A percentile compares a stretch with the other conserved stretches of the same genome.
phyloP scores from a whole-genome alignment of 1,284 basidiomycete genomes.

The Pseudozyma pruni region DNA sequence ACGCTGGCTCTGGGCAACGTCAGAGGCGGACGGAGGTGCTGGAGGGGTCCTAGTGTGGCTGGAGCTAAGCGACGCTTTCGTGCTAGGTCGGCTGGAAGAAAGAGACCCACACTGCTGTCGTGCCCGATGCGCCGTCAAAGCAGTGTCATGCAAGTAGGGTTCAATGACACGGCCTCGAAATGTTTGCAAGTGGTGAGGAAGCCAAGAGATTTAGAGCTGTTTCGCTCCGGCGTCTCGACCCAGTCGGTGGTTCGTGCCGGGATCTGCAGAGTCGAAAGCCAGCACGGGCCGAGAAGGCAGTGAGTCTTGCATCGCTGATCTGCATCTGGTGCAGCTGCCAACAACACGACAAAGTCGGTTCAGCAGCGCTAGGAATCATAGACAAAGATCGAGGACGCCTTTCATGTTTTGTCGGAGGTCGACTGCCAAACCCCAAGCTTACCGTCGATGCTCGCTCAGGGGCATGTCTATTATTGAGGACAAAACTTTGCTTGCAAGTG shows the following conservation, averaged over 20 bases:
- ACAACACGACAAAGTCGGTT: neutral
- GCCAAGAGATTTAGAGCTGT: neutral
- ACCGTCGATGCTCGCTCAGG: neutral
- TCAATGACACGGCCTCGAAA: conserved; percentile 4
- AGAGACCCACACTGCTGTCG: neutral
- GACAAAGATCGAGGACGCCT: conserved; percentile 2
- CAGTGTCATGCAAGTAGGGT: conserved; percentile 31
- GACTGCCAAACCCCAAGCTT: too few species aligned
- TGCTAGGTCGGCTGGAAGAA: conserved; percentile 44
- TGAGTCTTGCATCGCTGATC: too few species aligned
- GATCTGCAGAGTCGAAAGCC: too few species aligned
- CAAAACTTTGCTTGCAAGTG: conserved; percentile 5
- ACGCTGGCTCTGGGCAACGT: conserved; percentile 10
- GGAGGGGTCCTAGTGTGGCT: conserved; percentile 28
- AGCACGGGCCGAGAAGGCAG: neutral
- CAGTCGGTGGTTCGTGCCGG: neutral
- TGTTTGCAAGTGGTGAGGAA: neutral
- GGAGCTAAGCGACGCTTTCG: conserved; percentile 25
- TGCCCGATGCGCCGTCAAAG: neutral
- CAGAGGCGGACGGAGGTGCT: neutral
- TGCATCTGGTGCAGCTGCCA: conserved; percentile 6
- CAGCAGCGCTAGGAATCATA: conserved; percentile 8
- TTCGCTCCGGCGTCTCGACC: neutral
- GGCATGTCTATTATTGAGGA: neutral
- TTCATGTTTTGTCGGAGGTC: too few species aligned